phyloP scores from a whole-genome alignment of 768 basidiomycete species.

The Tremella fuciformis region DNA sequence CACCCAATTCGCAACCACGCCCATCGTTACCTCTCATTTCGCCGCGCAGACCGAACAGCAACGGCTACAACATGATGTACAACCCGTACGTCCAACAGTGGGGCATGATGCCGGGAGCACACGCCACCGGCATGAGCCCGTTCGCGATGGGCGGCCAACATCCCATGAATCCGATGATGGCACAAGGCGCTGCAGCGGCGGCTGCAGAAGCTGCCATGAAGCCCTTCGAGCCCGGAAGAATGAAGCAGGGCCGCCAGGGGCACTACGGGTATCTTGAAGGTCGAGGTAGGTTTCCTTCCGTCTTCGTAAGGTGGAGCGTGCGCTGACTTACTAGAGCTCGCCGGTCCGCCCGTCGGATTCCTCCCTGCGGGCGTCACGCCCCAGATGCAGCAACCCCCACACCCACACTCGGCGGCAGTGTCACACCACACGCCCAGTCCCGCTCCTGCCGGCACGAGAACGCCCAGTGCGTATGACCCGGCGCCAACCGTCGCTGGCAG shows the following conservation, averaged over 20 bases:
- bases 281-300: slow-evolving; percentile 33
- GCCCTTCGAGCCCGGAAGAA: slow-evolving; percentile 35
- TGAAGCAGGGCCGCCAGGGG: slow-evolving; percentile 42
- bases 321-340: slow-evolving; percentile 34
- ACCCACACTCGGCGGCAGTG: background rate
- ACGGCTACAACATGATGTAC: slow-evolving; percentile 7
- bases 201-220: slow-evolving; percentile 13
- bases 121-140: slow-evolving; percentile 10
- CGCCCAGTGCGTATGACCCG: background rate
- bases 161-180: slow-evolving; percentile 8
- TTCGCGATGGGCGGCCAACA: slow-evolving; percentile 1
- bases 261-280: slow-evolving; percentile 49
- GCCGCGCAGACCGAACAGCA: background rate
- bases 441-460: background rate
- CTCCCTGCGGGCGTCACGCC: slow-evolving; percentile 38
- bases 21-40: no score
- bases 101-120: background rate
- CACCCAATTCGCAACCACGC: no score
- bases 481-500: slow-evolving; percentile 2
- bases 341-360: slow-evolving; percentile 42
- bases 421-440: slow-evolving; percentile 10
- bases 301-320: background rate
- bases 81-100: slow-evolving; percentile 2
- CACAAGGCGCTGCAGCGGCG: slow-evolving; percentile 1
- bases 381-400: slow-evolving; percentile 6